phyloP scores from a whole-genome alignment of 225 moss, liverwort and hornwort genomes.

The Lunularia cruciata region DNA sequence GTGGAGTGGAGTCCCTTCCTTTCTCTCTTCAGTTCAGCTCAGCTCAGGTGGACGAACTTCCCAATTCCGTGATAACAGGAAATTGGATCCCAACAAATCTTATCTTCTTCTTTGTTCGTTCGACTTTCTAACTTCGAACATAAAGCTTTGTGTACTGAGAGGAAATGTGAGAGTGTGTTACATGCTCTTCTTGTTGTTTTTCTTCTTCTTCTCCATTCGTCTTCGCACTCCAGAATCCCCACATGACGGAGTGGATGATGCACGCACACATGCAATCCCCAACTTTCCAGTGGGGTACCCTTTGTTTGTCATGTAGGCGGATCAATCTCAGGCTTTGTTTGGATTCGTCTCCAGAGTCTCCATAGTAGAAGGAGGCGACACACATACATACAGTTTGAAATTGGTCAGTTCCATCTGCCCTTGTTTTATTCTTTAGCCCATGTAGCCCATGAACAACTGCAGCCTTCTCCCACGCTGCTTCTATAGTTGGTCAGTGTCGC shows the following conservation, averaged over 20 bases:
- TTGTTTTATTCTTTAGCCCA: no score
- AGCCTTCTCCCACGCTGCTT: no score
- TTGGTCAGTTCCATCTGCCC: no score
- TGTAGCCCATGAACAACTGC: no score
- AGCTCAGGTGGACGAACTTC: no score
- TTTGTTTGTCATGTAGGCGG: neutral
- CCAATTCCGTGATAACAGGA: neutral
- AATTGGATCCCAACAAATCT: neutral
- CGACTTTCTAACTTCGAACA: neutral
- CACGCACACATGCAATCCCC: conserved; percentile 1
- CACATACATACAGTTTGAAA: no score
- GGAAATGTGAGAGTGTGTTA: neutral
- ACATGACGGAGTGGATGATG: neutral
- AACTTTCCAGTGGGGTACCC: neutral
- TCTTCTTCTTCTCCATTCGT: neutral
- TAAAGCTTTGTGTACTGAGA: neutral
- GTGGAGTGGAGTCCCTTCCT: no score
- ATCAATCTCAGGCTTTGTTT: neutral
- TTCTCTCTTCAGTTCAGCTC: no score
- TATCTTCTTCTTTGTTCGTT: neutral
- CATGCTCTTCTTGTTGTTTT: neutral
- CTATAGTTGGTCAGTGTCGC: no score
- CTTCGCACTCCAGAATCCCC: conserved; percentile 3
- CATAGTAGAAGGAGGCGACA: no score
- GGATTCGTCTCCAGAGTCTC: no score